Percentiles rank a stretch among this genome's conserved stretches.
phyloP scores from a whole-genome alignment of 306 rosid genomes.

The Prunus davidiana region DNA sequence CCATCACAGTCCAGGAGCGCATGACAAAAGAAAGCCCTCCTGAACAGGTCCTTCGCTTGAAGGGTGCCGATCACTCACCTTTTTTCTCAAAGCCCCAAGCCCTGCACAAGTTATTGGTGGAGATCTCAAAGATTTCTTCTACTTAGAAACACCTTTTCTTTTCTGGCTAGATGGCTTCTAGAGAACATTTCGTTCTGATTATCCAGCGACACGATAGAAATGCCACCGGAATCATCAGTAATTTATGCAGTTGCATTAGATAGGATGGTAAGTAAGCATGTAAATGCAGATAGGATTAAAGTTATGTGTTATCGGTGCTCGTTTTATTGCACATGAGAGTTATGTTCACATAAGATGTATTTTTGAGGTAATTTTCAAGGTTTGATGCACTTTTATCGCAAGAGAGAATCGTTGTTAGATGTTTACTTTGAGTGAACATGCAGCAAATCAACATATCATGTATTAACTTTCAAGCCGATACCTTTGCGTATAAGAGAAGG shows the following conservation, averaged over 20 bases:
- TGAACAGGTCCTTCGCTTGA: constrained; percentile 63
- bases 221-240: constrained; percentile 6
- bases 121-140: constrained; percentile 61
- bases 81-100: constrained; percentile 99
- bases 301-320: constrained; percentile 5
- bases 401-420: neutral
- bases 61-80: constrained; percentile 93
- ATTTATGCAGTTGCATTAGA: constrained; percentile 20
- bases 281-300: constrained; percentile 29
- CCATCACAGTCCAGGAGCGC: constrained; percentile 61
- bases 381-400: neutral
- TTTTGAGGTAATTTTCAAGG: neutral
- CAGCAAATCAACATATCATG: neutral
- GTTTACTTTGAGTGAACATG: neutral
- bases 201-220: constrained; percentile 31
- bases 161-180: constrained; percentile 11
- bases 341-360: neutral
- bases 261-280: constrained; percentile 17
- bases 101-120: constrained; percentile 78
- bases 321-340: constrained; percentile 4
- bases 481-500: neutral
- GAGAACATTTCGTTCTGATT: constrained; percentile 24
- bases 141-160: constrained; percentile 13
- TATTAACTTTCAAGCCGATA: neutral
- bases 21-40: constrained; percentile 79